Percentiles rank a stretch among this genome's conserved stretches.
Evolutionary conservation across 805 yeast genomes (phyloP).

Genomic region (Candida odintsovae): DNA sequence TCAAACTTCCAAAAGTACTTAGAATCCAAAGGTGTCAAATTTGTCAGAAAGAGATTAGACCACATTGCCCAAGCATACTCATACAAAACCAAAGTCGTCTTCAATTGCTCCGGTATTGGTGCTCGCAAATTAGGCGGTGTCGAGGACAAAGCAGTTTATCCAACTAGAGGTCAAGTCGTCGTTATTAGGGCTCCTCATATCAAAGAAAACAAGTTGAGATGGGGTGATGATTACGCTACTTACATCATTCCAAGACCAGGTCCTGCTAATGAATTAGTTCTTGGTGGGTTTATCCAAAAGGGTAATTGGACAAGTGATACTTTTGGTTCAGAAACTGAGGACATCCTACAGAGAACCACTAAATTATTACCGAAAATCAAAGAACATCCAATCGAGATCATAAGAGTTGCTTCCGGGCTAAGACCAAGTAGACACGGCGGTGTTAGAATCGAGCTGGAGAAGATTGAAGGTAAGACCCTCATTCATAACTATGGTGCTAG

Average conservation of each 20-base stretch:
- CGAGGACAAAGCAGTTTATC: conserved; percentile 53
- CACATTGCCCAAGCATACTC: conserved; percentile 54
- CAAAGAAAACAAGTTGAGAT: conserved; percentile 48
- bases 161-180: conserved; percentile 78
- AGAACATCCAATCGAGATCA: conserved; percentile 40
- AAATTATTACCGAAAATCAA: conserved; percentile 45
- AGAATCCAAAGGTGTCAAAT: conserved; percentile 42
- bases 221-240: conserved; percentile 60
- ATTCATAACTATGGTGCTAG: conserved; percentile 72
- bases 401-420: conserved; percentile 66
- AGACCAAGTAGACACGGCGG: conserved; percentile 79
- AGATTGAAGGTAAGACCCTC: conserved; percentile 32
- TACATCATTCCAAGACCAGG: conserved; percentile 70
- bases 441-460: conserved; percentile 57
- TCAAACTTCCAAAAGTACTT: conserved; percentile 41
- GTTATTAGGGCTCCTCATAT: conserved; percentile 67
- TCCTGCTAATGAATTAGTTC: conserved; percentile 58
- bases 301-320: conserved; percentile 60
- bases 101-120: conserved; percentile 77
- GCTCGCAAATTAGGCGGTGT: conserved; percentile 63
- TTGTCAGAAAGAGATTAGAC: conserved; percentile 38
- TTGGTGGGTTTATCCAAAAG: conserved; percentile 71
- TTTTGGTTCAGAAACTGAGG: conserved; percentile 48
- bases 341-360: conserved; percentile 55
- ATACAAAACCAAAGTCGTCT: conserved; percentile 34